Conservation (phyloP, 257 asterid species). For the Nicotiana undulata region DNA sequence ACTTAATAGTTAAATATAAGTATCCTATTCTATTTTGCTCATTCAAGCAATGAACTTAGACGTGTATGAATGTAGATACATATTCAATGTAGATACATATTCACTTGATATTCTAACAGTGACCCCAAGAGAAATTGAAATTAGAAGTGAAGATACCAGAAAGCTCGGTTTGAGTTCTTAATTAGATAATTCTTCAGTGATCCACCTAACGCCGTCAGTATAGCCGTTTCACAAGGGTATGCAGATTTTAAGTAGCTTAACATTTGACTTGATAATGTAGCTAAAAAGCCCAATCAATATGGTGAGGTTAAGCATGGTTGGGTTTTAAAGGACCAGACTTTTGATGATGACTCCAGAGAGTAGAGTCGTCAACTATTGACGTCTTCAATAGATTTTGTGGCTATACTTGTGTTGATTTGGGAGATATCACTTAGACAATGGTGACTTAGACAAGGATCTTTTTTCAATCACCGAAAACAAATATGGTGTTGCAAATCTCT, state of each 20-base stretch:
- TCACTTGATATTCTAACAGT: no score
- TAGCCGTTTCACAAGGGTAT: background rate
- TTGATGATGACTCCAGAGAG: background rate
- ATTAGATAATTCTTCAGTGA: background rate
- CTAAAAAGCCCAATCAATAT: background rate
- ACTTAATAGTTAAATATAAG: no score
- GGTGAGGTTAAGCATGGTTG: background rate
- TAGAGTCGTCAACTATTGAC: background rate
- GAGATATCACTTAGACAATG: background rate
- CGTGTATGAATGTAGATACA: no score
- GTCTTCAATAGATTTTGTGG: background rate
- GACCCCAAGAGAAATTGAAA: background rate
- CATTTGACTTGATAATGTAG: background rate
- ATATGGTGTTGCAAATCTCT: no score
- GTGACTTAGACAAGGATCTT: background rate
- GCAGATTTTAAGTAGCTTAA: background rate
- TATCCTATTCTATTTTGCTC: no score
- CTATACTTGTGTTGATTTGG: background rate
- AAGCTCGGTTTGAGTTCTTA: background rate
- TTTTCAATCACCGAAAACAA: no score
- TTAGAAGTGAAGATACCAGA: background rate
- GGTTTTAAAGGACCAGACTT: background rate
- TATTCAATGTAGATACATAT: no score
- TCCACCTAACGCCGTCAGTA: background rate
- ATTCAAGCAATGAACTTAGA: no score